These are phyloP conservation scores for Mimosa pudica DNA, from an alignment of 306 rosid genomes.

Conservation along the genomic window DNA sequence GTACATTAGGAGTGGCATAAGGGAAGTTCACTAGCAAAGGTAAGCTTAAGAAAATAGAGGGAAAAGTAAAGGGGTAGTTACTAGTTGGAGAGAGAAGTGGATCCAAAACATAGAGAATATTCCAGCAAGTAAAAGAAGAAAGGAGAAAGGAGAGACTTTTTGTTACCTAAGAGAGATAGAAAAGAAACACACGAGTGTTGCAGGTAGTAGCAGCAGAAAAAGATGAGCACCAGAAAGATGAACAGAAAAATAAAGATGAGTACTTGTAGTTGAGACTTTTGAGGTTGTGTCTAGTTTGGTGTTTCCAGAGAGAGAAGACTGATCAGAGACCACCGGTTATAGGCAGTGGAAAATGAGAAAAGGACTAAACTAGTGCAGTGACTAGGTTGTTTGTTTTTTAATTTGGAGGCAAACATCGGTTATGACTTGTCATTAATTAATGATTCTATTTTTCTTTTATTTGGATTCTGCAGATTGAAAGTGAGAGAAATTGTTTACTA, in stretches of 20 bases:
- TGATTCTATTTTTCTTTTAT: background rate
- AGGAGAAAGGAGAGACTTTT: constrained; percentile 12
- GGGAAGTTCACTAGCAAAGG: background rate
- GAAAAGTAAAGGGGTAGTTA: background rate
- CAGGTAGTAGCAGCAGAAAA: constrained; percentile 5
- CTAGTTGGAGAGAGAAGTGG: background rate
- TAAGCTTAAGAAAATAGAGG: constrained; percentile 7
- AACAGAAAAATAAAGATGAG: background rate
- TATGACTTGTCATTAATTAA: background rate
- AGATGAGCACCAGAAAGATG: constrained; percentile 2
- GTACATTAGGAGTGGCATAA: background rate
- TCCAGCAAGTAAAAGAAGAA: background rate
- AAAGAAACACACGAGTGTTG: constrained; percentile 6
- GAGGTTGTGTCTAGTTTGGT: background rate
- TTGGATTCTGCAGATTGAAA: background rate
- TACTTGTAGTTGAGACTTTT: background rate
- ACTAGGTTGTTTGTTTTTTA: no score
- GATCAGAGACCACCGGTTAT: constrained; percentile 31
- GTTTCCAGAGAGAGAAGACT: background rate
- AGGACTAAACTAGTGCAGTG: background rate
- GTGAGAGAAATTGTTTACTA: background rate
- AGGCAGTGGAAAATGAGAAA: constrained; percentile 32
- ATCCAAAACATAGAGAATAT: background rate
- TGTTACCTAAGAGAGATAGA: constrained; percentile 22
- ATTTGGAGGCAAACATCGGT: background rate